Base-by-base conservation (phyloP, 108 stramenopile genomes). In the Pelagomonas calceolata region DNA sequence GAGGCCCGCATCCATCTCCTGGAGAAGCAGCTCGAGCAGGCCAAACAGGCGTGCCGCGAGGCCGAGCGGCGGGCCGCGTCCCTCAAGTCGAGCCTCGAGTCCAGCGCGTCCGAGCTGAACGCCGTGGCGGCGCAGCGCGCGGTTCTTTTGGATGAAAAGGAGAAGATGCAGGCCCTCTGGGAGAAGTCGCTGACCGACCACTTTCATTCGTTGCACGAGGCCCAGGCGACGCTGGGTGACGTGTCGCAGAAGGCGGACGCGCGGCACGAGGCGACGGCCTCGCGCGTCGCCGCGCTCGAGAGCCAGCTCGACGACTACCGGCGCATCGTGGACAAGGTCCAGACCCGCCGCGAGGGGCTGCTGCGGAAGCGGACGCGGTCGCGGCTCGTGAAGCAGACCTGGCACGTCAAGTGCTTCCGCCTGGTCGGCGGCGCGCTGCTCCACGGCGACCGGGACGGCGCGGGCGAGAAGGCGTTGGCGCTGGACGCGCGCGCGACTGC, bases 131-230 rank as follows among this genome's bases (percentile, higher is more conserved):
- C 51, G 21, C 51, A 60, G 51, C 51, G 51, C 51, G 26, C 51
- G 21, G 51, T 60, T 1, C 51, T 60, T 26, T 26, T 60, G 21
- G 51, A 60, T 26, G 51, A 60, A 26, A 60, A 60, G 51, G 51
- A 60, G 51, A 60, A 60, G 51, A 60, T 60, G 51, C 51, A 60
- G 51, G 51, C 51, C 7, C 51, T 60, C 51, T 60, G 51, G 51
- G 51, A 60, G 26, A 60, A 60, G 51, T 60, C 51, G 21, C 51
- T 60, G 21, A 60, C 51, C 21, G 51, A 60, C 51, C 51, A 60
- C 51, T 60, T 60, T 26, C 18, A 60, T 26, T 9, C 3, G 1
- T 26, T 60, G 1, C 51, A 60, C 51, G 10, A 12, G 21, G 29
- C 51, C 7, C 51, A 60, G 51, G 18, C 51, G 21, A 12, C 21